Conservation (phyloP, 441 rosid genomes). For the Populus hybrid region DNA sequence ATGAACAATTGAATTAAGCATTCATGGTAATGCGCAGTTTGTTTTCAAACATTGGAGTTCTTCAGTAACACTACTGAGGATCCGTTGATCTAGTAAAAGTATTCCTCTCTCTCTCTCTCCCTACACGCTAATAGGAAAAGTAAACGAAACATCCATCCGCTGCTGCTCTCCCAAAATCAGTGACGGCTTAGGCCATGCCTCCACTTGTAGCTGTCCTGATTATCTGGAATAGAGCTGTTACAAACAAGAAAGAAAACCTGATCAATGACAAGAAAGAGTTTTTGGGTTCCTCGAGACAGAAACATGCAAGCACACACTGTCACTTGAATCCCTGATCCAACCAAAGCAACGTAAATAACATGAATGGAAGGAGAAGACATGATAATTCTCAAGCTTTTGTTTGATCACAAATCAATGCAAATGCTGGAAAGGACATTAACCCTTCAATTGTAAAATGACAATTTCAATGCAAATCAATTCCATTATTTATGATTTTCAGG, state of each 20-base stretch:
- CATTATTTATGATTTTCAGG: not conserved
- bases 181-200: slow-evolving; percentile 56
- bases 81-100: not conserved
- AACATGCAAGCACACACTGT: not conserved
- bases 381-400: not conserved
- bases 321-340: not conserved
- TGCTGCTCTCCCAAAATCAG: not conserved
- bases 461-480: no score
- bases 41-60: not conserved
- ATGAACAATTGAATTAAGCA: not conserved
- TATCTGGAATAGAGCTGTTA: slow-evolving; percentile 82
- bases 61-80: not conserved
- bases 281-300: not conserved
- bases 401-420: not conserved
- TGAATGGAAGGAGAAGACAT: not conserved
- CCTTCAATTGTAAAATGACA: not conserved
- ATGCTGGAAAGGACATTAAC: no score
- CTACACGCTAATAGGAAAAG: not conserved
- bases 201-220: slow-evolving; percentile 81
- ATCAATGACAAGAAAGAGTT: not conserved
- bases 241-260: slow-evolving; percentile 2
- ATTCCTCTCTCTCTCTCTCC: not conserved
- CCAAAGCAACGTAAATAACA: not conserved
- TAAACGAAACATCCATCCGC: not conserved
- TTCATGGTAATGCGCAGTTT: not conserved